Percentiles rank a stretch among this genome's conserved stretches.
phyloP scores from a whole-genome alignment of 1,139 yeast genomes.

The Yamadazyma buinensis region DNA sequence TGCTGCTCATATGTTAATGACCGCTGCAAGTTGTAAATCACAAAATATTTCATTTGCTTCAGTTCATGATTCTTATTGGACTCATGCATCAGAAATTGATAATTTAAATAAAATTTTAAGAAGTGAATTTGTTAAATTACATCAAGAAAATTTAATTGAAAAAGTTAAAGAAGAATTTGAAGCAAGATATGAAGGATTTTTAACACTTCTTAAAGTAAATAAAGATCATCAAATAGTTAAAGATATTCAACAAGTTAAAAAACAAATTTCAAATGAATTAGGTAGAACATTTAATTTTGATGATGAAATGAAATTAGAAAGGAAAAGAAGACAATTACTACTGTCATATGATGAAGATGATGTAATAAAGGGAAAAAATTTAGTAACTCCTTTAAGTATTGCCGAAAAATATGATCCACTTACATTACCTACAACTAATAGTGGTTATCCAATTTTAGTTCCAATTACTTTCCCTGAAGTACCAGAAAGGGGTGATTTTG shows the following conservation, averaged over 20 bases:
- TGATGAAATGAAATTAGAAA: conserved; percentile 75
- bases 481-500: conserved; percentile 82
- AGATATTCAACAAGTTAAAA: conserved; percentile 48
- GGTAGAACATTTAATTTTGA: conserved; percentile 60
- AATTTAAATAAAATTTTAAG: conserved; percentile 70
- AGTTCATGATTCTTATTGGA: conserved; percentile 98
- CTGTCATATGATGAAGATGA: conserved; percentile 50
- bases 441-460: conserved; percentile 38
- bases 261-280: conserved; percentile 43
- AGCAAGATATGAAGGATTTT: conserved; percentile 68
- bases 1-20: conserved; percentile 94
- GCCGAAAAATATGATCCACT: conserved; percentile 40
- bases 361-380: conserved; percentile 48
- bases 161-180: conserved; percentile 76
- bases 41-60: conserved; percentile 78
- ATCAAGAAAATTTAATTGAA: conserved; percentile 66
- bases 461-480: conserved; percentile 72
- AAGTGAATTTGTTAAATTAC: conserved; percentile 75
- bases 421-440: conserved; percentile 22
- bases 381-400: conserved; percentile 75
- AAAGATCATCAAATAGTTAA: conserved; percentile 50
- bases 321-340: conserved; percentile 54
- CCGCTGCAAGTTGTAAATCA: conserved; percentile 77
- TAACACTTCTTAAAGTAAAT: conserved; percentile 58
- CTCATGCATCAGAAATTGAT: conserved; percentile 86